phyloP scores from a whole-genome alignment of 139 green algal genomes.

The Closterium sp. region DNA sequence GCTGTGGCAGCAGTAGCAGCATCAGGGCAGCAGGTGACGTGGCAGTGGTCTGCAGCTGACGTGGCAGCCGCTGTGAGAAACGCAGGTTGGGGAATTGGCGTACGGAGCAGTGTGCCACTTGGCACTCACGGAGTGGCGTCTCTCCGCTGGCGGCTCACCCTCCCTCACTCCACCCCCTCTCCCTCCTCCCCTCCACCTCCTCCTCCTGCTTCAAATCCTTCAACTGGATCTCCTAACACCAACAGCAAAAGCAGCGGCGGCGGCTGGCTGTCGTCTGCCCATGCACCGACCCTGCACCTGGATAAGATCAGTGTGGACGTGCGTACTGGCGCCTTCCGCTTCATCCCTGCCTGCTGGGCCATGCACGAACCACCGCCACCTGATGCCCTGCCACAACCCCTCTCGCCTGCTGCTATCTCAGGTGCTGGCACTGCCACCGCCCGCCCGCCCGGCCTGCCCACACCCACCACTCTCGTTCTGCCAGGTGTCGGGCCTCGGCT shows the following conservation, averaged over 20 bases:
- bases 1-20: not conserved
- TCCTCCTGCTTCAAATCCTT: not conserved
- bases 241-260: not conserved
- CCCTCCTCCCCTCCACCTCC: not conserved
- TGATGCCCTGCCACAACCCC: not conserved
- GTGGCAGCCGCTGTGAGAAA: not conserved
- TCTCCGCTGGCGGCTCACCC: not conserved
- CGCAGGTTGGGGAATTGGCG: not conserved
- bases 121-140: not conserved
- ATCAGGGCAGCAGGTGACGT: not conserved
- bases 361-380: not conserved
- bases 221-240: not conserved
- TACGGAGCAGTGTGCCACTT: not conserved
- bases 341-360: not conserved
- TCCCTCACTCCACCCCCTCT: not conserved
- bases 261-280: not conserved
- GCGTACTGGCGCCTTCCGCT: not conserved
- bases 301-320: not conserved
- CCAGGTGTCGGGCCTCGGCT: not conserved
- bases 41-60: not conserved
- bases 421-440: not conserved
- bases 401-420: not conserved
- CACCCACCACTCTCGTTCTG: not conserved
- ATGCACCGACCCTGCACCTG: not conserved
- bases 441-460: not conserved